These are phyloP conservation scores for Hevea brasiliensis DNA, from an alignment of 345 rosid species.

Conservation along the genomic window DNA sequence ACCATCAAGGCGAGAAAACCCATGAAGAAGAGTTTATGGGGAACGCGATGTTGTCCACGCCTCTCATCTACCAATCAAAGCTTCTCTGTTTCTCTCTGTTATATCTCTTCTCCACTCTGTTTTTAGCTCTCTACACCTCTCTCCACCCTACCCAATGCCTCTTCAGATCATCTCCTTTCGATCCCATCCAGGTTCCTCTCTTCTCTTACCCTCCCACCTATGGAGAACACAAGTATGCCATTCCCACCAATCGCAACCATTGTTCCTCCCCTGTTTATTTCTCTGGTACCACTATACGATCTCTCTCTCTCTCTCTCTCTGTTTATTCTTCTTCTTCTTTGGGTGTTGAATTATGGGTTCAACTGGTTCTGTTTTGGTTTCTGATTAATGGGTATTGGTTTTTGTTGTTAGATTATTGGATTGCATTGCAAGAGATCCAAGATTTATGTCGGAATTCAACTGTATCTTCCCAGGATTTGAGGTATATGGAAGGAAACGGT, in stretches of 20 bases:
- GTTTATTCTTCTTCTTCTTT: not conserved
- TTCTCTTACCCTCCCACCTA: constrained; percentile 78
- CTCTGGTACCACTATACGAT: constrained; percentile 42
- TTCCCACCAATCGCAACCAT: constrained; percentile 60
- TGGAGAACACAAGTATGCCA: constrained; percentile 81
- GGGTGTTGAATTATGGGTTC: not conserved
- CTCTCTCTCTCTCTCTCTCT: not conserved
- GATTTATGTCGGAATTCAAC: constrained; percentile 40
- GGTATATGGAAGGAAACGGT: constrained; percentile 49
- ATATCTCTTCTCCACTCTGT: constrained; percentile 58
- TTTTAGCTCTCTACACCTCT: constrained; percentile 49
- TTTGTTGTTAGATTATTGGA: constrained; percentile 53
- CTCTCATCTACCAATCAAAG: constrained; percentile 66
- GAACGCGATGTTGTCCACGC: constrained; percentile 22
- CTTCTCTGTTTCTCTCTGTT: constrained; percentile 78
- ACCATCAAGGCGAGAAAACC: constrained; percentile 5
- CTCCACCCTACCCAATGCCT: constrained; percentile 58
- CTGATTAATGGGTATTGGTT: constrained; percentile 13
- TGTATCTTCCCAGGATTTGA: constrained; percentile 34
- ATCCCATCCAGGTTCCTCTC: constrained; percentile 61
- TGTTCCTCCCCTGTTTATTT: constrained; percentile 72
- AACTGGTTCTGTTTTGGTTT: not conserved
- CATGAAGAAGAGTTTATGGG: constrained; percentile 18
- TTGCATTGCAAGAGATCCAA: constrained; percentile 50
- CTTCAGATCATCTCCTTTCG: constrained; percentile 69